Conservation (phyloP, 2,329 filamentous ascomycete genomes). For the Scedosporium aurantiacum region DNA sequence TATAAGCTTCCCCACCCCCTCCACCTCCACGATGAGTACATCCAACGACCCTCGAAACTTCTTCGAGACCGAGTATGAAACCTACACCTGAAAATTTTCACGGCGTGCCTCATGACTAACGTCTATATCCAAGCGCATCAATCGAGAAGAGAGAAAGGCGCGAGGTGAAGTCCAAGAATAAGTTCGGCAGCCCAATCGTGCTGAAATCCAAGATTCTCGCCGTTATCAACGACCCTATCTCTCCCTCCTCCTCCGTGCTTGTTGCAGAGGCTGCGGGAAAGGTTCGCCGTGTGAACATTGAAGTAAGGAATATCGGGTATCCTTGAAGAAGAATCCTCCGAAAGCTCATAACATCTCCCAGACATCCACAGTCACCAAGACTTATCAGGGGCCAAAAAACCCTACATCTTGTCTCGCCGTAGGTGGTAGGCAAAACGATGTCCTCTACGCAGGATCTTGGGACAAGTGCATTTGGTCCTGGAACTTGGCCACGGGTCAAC, state of each 20-base stretch:
- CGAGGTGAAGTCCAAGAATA: slow-evolving; percentile 61
- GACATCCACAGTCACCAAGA: slow-evolving; percentile 9
- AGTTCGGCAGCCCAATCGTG: slow-evolving; percentile 67
- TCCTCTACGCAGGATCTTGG: slow-evolving; percentile 83
- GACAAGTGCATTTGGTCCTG: slow-evolving; percentile 88
- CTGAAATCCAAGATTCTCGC: slow-evolving; percentile 82
- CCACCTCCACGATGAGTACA: slow-evolving; percentile 8
- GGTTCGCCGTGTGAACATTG: slow-evolving; percentile 60
- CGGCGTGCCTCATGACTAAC: not conserved
- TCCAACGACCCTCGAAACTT: slow-evolving; percentile 70
- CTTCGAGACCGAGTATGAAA: slow-evolving; percentile 77
- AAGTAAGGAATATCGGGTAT: slow-evolving; percentile 57
- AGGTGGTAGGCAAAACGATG: slow-evolving; percentile 42
- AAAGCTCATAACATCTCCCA: not conserved
- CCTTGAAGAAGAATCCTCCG: not conserved
- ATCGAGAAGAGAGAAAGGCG: slow-evolving; percentile 45
- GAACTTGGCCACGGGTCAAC: slow-evolving; percentile 47
- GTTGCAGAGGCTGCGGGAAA: slow-evolving; percentile 81
- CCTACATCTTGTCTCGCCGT: slow-evolving; percentile 71
- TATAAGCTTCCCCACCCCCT: not conserved
- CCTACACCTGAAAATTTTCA: not conserved
- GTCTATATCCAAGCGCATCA: slow-evolving; percentile 29
- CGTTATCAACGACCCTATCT: slow-evolving; percentile 54
- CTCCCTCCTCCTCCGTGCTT: slow-evolving; percentile 49
- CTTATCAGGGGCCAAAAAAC: slow-evolving; percentile 64